Base-by-base conservation (phyloP, 1,284 basidiomycete genomes). In the Rhodofomes roseus region DNA sequence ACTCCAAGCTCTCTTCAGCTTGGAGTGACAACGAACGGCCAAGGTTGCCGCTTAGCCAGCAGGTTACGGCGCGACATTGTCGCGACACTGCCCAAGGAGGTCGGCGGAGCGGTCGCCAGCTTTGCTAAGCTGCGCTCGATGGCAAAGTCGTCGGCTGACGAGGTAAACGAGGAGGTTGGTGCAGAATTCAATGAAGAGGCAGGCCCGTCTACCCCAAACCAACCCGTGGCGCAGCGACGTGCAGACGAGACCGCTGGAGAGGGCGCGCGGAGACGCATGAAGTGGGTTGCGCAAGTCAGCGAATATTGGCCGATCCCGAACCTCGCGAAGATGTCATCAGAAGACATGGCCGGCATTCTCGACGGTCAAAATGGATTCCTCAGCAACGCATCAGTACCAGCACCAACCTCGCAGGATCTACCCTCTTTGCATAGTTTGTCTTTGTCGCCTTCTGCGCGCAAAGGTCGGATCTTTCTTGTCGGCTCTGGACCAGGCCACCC, bases 401-500 rank as follows among this genome's bases (percentile, higher is more conserved):
- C 55, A 66, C 48, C 51, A 1, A 48, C 55, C 20, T 9, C 27
- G 5, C 8, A 25, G 23, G 20, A 20, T 2, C 8, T 34, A 2
- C 56, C 51, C 14, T 72, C 72, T 16, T 57, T 69, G 20, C 75
- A 76, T 57, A 62, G 58, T 8, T 69, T 74, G 11, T 43, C 58
- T 12, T 70, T 78, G 53, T 60, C 69, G 14, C 66, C 76, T 1
- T 66, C 74, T 22, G 66, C 68, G 31, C 73, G 66, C 46, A 74
- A 71, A 56, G 94, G 95, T 0, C 81, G 83, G 12, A 96, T 97
- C 59, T 81, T 95, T 55, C 87, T 99, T 6, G 89, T 96, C 27
- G 96, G 96, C 9, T 96, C 95, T 3, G 96, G 96, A 0, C 95
- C 96, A 0, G 96, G 96, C 4, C 95, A 97, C 66, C 95, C 96